A percentile compares a stretch with the other conserved stretches of the same genome.
Evolutionary conservation across 176 grass and related monocot genomes (phyloP).

Genomic region (Stipa capillata): DNA sequence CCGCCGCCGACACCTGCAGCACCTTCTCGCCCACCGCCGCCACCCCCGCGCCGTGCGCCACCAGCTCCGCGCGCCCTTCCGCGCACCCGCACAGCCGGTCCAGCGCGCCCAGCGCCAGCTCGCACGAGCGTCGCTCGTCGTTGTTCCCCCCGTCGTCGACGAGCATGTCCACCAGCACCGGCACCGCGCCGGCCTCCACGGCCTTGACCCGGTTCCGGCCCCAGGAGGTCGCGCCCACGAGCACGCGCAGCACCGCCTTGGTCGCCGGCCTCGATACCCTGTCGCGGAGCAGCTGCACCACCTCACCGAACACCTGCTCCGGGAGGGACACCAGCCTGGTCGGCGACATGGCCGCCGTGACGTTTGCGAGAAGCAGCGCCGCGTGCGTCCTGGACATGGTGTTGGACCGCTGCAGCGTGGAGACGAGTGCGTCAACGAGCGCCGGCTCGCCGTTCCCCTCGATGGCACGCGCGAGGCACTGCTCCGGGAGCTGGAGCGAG

Average conservation of each 20-base stretch:
- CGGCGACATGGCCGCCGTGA: slow-evolving; percentile 18
- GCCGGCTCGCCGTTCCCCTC: slow-evolving; percentile 8
- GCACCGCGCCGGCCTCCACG: slow-evolving; percentile 48
- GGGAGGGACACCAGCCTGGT: slow-evolving; percentile 11
- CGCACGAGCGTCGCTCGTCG: slow-evolving; percentile 42
- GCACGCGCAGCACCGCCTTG: slow-evolving; percentile 48
- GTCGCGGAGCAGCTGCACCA: slow-evolving; percentile 33
- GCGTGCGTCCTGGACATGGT: slow-evolving; percentile 35
- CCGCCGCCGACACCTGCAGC: slow-evolving; percentile 22
- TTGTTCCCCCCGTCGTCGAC: not conserved
- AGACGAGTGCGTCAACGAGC: slow-evolving; percentile 32
- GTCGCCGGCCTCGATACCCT: not conserved
- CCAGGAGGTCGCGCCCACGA: slow-evolving; percentile 7
- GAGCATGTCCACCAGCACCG: slow-evolving; percentile 38
- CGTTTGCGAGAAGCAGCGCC: slow-evolving; percentile 24
- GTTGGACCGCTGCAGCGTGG: slow-evolving; percentile 24
- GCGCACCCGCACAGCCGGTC: slow-evolving; percentile 67
- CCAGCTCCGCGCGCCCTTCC: slow-evolving; percentile 56
- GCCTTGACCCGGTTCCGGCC: slow-evolving; percentile 63
- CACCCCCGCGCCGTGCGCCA: slow-evolving; percentile 50
- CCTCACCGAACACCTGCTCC: slow-evolving; percentile 30
- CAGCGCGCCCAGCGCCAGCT: slow-evolving; percentile 53
- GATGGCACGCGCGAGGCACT: slow-evolving; percentile 3
- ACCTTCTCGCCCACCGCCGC: slow-evolving; percentile 38
- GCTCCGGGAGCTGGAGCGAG: slow-evolving; percentile 36